Percentiles rank a stretch among this genome's conserved stretches.
Conservation (phyloP, 225 moss, liverwort and hornwort species). For the Straminergon stramineum region DNA sequence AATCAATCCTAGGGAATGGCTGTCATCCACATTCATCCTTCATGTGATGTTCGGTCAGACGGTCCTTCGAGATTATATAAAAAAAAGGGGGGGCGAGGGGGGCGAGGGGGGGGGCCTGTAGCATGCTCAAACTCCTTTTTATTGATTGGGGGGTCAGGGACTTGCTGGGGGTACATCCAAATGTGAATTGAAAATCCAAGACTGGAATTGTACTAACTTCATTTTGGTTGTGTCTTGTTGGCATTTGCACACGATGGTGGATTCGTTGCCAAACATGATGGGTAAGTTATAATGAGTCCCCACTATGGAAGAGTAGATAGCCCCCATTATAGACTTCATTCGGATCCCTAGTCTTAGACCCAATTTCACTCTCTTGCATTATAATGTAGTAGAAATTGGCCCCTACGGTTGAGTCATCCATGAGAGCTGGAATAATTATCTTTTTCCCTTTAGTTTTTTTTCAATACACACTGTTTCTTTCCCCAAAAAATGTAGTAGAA, state of each 20-base stretch:
- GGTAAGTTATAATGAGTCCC: neutral
- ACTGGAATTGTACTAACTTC: neutral
- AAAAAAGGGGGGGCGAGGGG: neutral
- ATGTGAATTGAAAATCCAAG: neutral
- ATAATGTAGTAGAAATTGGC: too few relatives aligned
- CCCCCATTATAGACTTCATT: neutral
- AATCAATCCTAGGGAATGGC: neutral
- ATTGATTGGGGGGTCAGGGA: neutral
- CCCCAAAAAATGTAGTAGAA: too few relatives aligned
- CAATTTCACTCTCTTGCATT: neutral
- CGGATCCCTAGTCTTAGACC: fast-evolving
- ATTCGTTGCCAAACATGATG: too few relatives aligned
- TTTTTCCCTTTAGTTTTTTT: too few relatives aligned
- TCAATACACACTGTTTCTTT: too few relatives aligned
- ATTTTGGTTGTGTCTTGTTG: constrained; percentile 2
- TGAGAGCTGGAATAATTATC: too few relatives aligned
- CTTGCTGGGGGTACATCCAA: neutral
- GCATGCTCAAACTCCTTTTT: neutral
- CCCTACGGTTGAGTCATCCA: too few relatives aligned
- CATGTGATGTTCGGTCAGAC: neutral
- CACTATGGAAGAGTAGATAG: neutral
- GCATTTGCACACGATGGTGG: neutral
- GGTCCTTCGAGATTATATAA: neutral
- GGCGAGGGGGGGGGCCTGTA: neutral
- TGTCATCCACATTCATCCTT: neutral